phyloP scores from a whole-genome alignment of 2,329 filamentous ascomycete species.

The Mycosphaerelloides madeirae region DNA sequence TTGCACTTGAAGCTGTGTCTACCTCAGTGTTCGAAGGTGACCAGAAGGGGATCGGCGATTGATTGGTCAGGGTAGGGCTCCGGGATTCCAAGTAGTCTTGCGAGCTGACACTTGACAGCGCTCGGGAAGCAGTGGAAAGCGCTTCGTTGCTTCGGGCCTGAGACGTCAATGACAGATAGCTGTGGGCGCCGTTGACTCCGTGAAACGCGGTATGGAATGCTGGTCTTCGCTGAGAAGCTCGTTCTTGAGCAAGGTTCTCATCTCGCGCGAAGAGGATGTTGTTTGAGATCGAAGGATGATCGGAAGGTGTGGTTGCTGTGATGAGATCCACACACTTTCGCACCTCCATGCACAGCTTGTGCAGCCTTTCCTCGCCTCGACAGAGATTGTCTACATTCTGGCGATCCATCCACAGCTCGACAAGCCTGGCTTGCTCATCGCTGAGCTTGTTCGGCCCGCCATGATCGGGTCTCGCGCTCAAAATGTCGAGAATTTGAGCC shows the following conservation, averaged over 20 bases:
- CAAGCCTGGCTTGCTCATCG: slow-evolving; percentile 90
- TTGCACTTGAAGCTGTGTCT: slow-evolving; percentile 59
- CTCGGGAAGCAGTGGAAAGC: slow-evolving; percentile 24
- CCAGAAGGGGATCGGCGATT: slow-evolving; percentile 80
- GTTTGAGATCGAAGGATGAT: slow-evolving; percentile 86
- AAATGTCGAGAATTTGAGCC: slow-evolving; percentile 77
- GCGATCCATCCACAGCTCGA: slow-evolving; percentile 73
- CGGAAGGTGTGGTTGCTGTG: slow-evolving; percentile 63
- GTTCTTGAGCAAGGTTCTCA: slow-evolving; percentile 7
- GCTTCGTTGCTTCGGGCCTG: slow-evolving; percentile 23
- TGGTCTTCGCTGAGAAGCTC: slow-evolving; percentile 2
- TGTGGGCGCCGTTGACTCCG: slow-evolving; percentile 8
- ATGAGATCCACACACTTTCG: slow-evolving; percentile 80
- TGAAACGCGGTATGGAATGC: slow-evolving; percentile 11
- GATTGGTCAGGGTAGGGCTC: slow-evolving; percentile 66
- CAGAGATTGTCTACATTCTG: slow-evolving; percentile 89
- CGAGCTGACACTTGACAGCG: slow-evolving; percentile 30
- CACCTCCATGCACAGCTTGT: slow-evolving; percentile 87
- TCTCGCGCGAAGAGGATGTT: slow-evolving; percentile 80
- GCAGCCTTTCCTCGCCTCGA: slow-evolving; percentile 88
- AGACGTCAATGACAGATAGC: slow-evolving; percentile 19
- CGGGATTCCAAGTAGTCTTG: slow-evolving; percentile 66
- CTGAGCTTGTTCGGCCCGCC: slow-evolving; percentile 91
- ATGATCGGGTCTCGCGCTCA: slow-evolving; percentile 76
- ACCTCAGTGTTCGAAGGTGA: slow-evolving; percentile 72